Conservation (phyloP, 306 rosid genomes). For the Quercus cerris region DNA sequence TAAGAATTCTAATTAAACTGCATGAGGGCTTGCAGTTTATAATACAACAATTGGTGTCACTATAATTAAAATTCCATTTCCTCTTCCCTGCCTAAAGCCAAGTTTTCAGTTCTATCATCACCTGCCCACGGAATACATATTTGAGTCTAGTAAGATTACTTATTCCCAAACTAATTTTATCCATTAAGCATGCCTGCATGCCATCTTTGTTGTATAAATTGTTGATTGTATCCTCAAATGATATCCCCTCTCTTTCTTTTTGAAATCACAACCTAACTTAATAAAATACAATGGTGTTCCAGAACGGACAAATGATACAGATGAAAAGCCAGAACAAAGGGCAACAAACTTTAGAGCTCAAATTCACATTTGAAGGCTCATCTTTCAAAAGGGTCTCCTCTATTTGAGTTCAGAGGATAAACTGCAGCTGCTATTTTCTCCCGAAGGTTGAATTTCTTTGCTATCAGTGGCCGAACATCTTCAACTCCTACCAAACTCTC, state of each 20-base stretch:
- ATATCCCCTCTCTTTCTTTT: slow-evolving; percentile 10
- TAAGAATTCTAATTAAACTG: background rate
- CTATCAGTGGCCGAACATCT: slow-evolving; percentile 91
- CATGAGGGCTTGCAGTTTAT: background rate
- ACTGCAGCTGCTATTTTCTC: slow-evolving; percentile 81
- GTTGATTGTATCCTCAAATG: slow-evolving; percentile 24
- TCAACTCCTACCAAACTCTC: slow-evolving; percentile 91
- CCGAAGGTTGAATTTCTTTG: slow-evolving; percentile 74
- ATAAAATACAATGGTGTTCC: slow-evolving; percentile 28
- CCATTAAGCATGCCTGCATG: slow-evolving; percentile 19
- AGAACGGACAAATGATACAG: slow-evolving; percentile 32
- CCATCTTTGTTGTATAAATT: slow-evolving; percentile 17
- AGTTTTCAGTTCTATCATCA: background rate
- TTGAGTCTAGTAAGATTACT: slow-evolving; percentile 22
- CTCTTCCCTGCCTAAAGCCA: background rate
- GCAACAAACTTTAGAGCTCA: slow-evolving; percentile 15
- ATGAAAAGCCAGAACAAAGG: slow-evolving; percentile 21
- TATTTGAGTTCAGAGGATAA: slow-evolving; percentile 53
- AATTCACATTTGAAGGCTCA: slow-evolving; percentile 42
- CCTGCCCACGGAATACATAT: background rate
- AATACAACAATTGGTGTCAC: background rate
- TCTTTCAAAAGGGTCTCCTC: slow-evolving; percentile 48
- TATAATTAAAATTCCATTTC: background rate
- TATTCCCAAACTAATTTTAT: slow-evolving; percentile 28
- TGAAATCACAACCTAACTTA: slow-evolving; percentile 29